A percentile compares a stretch with the other conserved stretches of the same genome.
These are phyloP conservation scores for Roridomyces roridus DNA, from an alignment of 768 basidiomycete species.

Conservation along the genomic window DNA sequence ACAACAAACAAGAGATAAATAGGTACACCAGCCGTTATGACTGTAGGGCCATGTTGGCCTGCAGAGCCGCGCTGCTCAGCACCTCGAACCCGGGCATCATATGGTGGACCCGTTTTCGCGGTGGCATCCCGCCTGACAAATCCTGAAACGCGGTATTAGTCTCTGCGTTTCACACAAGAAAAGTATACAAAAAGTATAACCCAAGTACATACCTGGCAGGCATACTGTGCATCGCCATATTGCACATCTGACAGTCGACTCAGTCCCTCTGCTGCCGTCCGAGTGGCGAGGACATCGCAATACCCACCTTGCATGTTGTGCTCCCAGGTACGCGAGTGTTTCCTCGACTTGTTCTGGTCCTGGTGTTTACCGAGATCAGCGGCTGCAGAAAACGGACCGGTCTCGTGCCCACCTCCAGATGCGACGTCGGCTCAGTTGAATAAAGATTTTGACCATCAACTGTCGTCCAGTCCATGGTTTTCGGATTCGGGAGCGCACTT, in stretches of 20 bases:
- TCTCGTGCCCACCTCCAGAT: constrained; percentile 47
- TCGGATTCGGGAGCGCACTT: constrained; percentile 46
- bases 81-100: constrained; percentile 67
- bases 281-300: constrained; percentile 4
- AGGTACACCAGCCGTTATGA: constrained; percentile 41
- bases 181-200: neutral
- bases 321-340: constrained; percentile 71
- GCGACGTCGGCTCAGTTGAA: constrained; percentile 44
- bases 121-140: constrained; percentile 54
- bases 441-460: constrained; percentile 50
- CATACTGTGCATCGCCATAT: constrained; percentile 48
- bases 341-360: constrained; percentile 54
- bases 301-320: constrained; percentile 47
- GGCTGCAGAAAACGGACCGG: neutral
- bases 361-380: constrained; percentile 24
- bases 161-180: constrained; percentile 7
- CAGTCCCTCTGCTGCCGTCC: constrained; percentile 1
- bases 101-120: constrained; percentile 71
- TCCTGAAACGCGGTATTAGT: constrained; percentile 45
- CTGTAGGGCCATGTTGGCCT: constrained; percentile 61
- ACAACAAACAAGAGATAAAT: constrained; percentile 1
- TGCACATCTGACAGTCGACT: constrained; percentile 20
- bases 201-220: constrained; percentile 52
- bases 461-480: constrained; percentile 55
- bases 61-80: constrained; percentile 57